Evolutionary conservation across 1,139 yeast species (phyloP).

Genomic region (Sugiyamaella paludigena): DNA sequence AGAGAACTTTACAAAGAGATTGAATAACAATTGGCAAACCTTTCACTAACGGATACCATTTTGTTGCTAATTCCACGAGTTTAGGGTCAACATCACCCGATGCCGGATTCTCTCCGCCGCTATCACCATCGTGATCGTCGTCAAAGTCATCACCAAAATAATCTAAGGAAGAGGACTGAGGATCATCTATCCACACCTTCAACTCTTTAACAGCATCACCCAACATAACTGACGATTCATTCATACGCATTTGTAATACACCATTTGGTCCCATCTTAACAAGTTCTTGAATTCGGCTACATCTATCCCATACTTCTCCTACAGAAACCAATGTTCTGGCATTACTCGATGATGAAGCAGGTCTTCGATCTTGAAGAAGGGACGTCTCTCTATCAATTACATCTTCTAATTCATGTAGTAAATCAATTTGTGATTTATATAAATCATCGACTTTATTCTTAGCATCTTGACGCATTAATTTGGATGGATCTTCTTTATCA

Average conservation of each 20-base stretch:
- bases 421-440: conserved; percentile 4
- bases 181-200: conserved; percentile 3
- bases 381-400: conserved; percentile 15
- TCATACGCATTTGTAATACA: conserved; percentile 5
- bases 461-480: conserved; percentile 7
- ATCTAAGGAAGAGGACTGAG: background rate
- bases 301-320: conserved; percentile 14
- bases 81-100: background rate
- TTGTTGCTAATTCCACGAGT: conserved; percentile 1
- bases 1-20: conserved; percentile 4
- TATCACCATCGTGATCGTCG: background rate
- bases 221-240: conserved; percentile 5
- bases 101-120: background rate
- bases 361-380: conserved; percentile 6
- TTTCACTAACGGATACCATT: background rate
- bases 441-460: conserved; percentile 1
- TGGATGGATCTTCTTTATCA: conserved; percentile 5
- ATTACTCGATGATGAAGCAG: conserved; percentile 11
- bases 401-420: conserved; percentile 15
- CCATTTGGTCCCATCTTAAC: conserved; percentile 9
- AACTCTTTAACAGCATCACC: conserved; percentile 13
- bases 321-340: conserved; percentile 11
- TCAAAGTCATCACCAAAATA: background rate
- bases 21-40: conserved; percentile 1
- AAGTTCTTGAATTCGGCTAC: conserved; percentile 6